Base-by-base conservation (phyloP, 768 basidiomycete species). In the Clavulina sp. region DNA sequence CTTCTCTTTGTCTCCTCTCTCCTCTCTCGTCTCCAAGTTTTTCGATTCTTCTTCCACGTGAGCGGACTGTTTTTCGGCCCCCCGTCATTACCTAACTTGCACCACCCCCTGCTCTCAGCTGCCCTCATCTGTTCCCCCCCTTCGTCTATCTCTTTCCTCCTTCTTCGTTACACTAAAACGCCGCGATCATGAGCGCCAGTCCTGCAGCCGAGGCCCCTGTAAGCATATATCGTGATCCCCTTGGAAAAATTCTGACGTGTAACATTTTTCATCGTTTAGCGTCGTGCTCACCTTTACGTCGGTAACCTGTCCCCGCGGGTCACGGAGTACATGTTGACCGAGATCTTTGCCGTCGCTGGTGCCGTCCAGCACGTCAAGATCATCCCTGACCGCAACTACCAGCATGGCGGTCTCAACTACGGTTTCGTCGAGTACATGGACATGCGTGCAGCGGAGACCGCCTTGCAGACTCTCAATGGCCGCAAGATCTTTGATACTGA, bases 401-500 rank as follows among this genome's bases (percentile, higher is more conserved):
- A 96, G 68, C 95, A 99, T 64, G 95, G 92, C 52, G 95, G 95
- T 55, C 82, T 95, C 67, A 97, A 97, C 73, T 99, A 97, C 63
- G 95, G 95, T 60, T 99, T 92, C 69, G 92, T 97, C 66, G 95
- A 99, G 69, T 99, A 96, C 70, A 82, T 87, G 66, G 91, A 96
- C 66, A 92, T 97, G 86, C 83, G 88, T 57, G 87, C 91, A 33
- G 95, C 95, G 33, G 95, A 99, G 69, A 96, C 95, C 48, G 95
- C 95, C n/a, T 73, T 99, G 32, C 84, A 91, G 68, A 96, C 95
- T 41, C 77, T 99, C 61, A 97, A 97, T 65, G 95, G 95, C 43
- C 85, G 95, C 63, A 95, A 96, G 73, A 97, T 99, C 61, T 99
- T 97, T 61, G 95, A 99, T 69, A 95, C 95, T 34, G 95, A 99